Evolutionary conservation across 495 filamentous ascomycete genomes (phyloP), one percentile per base, ranked within the genome.

Genomic region (Talaromyces liani): DNA sequence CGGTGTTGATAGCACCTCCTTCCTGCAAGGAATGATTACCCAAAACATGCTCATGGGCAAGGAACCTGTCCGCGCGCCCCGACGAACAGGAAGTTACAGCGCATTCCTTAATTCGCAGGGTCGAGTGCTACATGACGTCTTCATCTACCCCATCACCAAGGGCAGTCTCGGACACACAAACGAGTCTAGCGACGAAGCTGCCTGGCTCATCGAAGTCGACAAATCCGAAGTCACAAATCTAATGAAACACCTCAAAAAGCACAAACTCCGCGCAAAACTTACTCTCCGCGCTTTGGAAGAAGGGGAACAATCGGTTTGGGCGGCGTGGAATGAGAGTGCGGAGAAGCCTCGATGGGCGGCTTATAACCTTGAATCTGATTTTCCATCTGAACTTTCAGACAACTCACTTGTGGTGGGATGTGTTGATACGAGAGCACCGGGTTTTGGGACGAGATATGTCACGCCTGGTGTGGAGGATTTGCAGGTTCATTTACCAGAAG

Each of bases 101-200:
- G 90, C 86, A 2, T 97, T 98, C 69, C 83, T 98, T 12, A 96
- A 87, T 66, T 91, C 91, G 20, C 84, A 88, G 66, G 93, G 94
- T 51, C 83, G 91, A 47, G 79, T 97, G 9, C 78, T 97, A 27
- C 84, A 92, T 74, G 94, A 98, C 73, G 89, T 91, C 27, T 96
- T 97, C 77, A 79, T 98, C 31, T 97, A 94, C 78, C 87, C 86
- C 4, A 72, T 82, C 51, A 72, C 79, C 39, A 67, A 75, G 55
- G 64, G 72, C 6, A 62, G 72, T 16, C 47, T 47, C 24, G 12
- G 58, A n/a, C 27, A 54, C 56, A 27, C 24, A 16, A n/a, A 27
- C 45, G 18, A 56, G 8, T 25, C 31, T 0, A 25, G 64, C 5
- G 72, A 76, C 6, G 81, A 85, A n/a, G 78, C 76, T 9, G 78